Conservation (phyloP, 2,329 filamentous ascomycete species). For the Knoxdaviesia capensis region DNA sequence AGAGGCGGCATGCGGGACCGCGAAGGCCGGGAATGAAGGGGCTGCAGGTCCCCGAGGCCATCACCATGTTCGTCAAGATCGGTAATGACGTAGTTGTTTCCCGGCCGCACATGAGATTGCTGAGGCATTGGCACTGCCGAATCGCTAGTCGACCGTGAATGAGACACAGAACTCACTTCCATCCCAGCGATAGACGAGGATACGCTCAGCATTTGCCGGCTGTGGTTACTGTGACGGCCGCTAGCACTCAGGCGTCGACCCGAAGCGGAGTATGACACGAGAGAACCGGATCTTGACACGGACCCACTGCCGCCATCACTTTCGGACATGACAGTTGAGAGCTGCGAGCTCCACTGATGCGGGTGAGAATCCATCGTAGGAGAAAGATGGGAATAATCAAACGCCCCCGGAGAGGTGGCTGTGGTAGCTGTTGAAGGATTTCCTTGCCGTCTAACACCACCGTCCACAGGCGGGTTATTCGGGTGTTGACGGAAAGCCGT, state of each 20-base stretch:
- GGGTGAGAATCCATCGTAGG: slow-evolving; percentile 23
- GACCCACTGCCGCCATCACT: slow-evolving; percentile 32
- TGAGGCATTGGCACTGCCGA: slow-evolving; percentile 9
- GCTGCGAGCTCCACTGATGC: slow-evolving; percentile 43
- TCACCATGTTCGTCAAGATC: slow-evolving; percentile 45
- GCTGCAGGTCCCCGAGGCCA: slow-evolving; percentile 37
- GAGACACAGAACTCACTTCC: slow-evolving; percentile 18
- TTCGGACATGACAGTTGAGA: slow-evolving; percentile 44
- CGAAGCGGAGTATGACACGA: slow-evolving; percentile 17
- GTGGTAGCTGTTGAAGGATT: neutral
- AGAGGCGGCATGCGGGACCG: slow-evolving; percentile 27
- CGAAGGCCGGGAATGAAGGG: slow-evolving; percentile 30
- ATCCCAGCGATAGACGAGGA: slow-evolving; percentile 26
- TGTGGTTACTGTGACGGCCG: slow-evolving; percentile 27
- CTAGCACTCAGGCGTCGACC: slow-evolving; percentile 18
- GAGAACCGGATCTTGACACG: slow-evolving; percentile 21
- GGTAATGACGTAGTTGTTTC: slow-evolving; percentile 15
- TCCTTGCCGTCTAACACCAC: neutral
- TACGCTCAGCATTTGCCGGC: slow-evolving; percentile 35
- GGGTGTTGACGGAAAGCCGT: no score
- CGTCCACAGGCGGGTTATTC: no score
- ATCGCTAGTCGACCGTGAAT: slow-evolving; percentile 19
- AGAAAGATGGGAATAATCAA: neutral
- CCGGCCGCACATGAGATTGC: no score
- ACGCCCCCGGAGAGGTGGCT: neutral